These are phyloP conservation scores for Didymella segeticola DNA, from an alignment of 2,329 filamentous ascomycete genomes.

Conservation along the genomic window DNA sequence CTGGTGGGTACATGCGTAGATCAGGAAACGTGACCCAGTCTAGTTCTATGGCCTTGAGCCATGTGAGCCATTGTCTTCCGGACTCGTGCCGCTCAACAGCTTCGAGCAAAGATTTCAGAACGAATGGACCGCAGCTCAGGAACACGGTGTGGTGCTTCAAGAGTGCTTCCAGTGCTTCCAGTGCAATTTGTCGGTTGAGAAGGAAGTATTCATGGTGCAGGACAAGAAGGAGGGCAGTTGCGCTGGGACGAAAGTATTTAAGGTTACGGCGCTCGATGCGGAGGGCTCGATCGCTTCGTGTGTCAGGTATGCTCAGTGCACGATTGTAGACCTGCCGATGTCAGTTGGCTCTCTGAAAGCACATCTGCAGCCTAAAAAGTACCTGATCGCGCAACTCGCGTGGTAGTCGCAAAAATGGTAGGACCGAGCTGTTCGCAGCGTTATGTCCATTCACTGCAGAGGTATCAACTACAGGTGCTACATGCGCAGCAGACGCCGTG, in stretches of 20 bases:
- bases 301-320: slow-evolving; percentile 33
- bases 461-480: slow-evolving; percentile 15
- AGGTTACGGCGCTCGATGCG: slow-evolving; percentile 46
- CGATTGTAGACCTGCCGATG: slow-evolving; percentile 41
- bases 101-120: slow-evolving; percentile 39
- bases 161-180: slow-evolving; percentile 44
- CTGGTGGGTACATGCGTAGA: slow-evolving; percentile 40
- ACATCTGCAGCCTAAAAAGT: slow-evolving; percentile 6
- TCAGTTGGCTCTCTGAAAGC: background rate
- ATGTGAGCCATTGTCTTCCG: slow-evolving; percentile 39
- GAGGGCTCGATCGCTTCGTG: slow-evolving; percentile 33
- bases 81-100: slow-evolving; percentile 35
- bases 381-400: slow-evolving; percentile 49
- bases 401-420: slow-evolving; percentile 44
- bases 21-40: slow-evolving; percentile 48
- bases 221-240: slow-evolving; percentile 41
- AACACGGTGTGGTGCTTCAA: slow-evolving; percentile 44
- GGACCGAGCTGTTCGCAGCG: slow-evolving; percentile 14
- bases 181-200: slow-evolving; percentile 43
- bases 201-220: slow-evolving; percentile 45
- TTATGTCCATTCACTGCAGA: slow-evolving; percentile 7
- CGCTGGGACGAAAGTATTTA: slow-evolving; percentile 40
- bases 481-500: slow-evolving; percentile 12
- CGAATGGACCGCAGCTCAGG: slow-evolving; percentile 46
- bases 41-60: slow-evolving; percentile 41